Conservation (phyloP, 148 eudicot species). For the Vaccinium corymbosum region DNA sequence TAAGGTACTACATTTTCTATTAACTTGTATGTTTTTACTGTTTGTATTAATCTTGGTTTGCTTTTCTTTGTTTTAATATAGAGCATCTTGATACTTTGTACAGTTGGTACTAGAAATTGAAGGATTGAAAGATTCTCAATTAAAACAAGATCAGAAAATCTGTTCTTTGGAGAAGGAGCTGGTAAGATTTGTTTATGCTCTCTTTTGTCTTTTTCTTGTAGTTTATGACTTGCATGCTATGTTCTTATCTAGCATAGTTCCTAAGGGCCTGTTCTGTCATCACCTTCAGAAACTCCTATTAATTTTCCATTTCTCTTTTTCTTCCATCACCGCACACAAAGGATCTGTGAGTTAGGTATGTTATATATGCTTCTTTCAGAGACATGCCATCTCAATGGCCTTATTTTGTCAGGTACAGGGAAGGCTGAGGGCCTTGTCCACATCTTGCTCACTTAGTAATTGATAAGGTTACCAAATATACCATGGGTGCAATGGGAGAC, state of each 20-base stretch:
- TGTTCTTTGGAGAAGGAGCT: constrained; percentile 43
- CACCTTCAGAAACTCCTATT: neutral
- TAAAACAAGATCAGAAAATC: constrained; percentile 38
- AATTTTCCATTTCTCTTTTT: neutral
- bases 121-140: constrained; percentile 42
- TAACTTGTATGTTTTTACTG: neutral
- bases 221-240: neutral
- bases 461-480: too few relatives aligned
- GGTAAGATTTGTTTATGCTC: constrained; percentile 34
- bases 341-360: neutral
- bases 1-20: constrained; percentile 30
- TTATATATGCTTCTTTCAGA: neutral
- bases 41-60: constrained; percentile 10
- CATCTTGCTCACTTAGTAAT: too few relatives aligned
- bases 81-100: constrained; percentile 12
- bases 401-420: neutral
- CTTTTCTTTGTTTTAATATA: constrained; percentile 6
- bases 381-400: neutral
- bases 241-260: neutral
- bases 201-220: neutral
- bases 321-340: neutral
- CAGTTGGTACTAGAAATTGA: constrained; percentile 48
- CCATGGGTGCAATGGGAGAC: too few relatives aligned
- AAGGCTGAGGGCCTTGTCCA: too few relatives aligned
- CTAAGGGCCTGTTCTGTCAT: neutral